Evolutionary conservation across 192 early-diverging fungal genomes (phyloP).

Genomic region (Backusella parvicylindrica): DNA sequence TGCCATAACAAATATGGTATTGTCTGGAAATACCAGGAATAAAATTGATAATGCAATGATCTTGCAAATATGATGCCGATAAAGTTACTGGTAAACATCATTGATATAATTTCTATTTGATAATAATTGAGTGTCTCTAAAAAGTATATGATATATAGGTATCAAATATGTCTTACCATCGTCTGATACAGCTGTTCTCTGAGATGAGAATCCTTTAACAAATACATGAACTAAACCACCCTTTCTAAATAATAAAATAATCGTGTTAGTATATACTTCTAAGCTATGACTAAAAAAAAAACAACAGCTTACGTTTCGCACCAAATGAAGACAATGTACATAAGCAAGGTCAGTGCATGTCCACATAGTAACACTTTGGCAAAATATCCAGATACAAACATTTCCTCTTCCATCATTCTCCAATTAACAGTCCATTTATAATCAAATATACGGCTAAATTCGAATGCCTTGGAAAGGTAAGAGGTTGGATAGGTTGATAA

Average conservation of each 20-base stretch:
- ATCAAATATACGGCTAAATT: constrained; percentile 80
- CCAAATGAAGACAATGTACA: constrained; percentile 59
- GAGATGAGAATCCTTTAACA: constrained; percentile 16
- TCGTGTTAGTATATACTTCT: background rate
- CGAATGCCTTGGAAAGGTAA: constrained; percentile 81
- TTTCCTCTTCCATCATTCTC: constrained; percentile 70
- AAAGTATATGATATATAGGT: background rate
- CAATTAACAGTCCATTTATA: constrained; percentile 98
- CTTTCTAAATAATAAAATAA: constrained; percentile 13
- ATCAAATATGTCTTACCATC: constrained; percentile 30
- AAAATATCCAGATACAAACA: constrained; percentile 63
- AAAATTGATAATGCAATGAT: constrained; percentile 96
- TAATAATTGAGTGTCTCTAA: background rate
- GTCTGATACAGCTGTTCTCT: constrained; percentile 7
- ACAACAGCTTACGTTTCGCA: constrained; percentile 33
- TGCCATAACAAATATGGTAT: constrained; percentile 80
- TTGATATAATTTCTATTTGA: constrained; percentile 53
- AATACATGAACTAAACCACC: constrained; percentile 31
- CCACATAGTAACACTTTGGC: constrained; percentile 52
- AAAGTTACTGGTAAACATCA: constrained; percentile 85
- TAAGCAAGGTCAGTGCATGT: constrained; percentile 60
- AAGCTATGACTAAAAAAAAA: background rate
- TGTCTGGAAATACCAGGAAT: constrained; percentile 88
- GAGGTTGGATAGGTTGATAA: constrained; percentile 43
- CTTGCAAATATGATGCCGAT: constrained; percentile 87